Evolutionary conservation across 2,329 filamentous ascomycete genomes (phyloP).

Genomic region (Akanthomyces lecanii): DNA sequence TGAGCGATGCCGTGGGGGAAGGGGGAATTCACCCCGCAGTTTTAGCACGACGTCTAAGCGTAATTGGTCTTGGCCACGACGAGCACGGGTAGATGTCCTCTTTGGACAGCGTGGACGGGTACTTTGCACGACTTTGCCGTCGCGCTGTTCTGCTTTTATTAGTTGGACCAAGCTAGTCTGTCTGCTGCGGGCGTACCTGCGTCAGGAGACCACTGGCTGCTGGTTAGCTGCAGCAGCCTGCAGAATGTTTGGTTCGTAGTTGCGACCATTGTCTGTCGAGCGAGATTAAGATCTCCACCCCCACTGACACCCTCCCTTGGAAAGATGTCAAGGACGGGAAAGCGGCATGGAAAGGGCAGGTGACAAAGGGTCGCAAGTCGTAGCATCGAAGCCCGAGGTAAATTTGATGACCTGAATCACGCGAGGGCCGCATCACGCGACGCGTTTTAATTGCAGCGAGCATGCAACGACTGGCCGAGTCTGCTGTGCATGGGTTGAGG

Average conservation of each 20-base stretch:
- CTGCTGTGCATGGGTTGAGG: not conserved
- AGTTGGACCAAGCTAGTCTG: not conserved
- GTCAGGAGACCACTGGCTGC: conserved; percentile 8
- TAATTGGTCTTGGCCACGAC: not conserved
- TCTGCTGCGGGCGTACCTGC: conserved; percentile 4
- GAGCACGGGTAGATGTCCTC: not conserved
- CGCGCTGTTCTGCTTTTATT: too few relatives aligned
- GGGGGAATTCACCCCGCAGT: not conserved
- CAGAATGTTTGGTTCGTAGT: not conserved
- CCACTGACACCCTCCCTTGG: conserved; percentile 3
- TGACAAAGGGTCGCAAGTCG: not conserved
- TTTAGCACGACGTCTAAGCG: not conserved
- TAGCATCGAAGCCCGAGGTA: not conserved
- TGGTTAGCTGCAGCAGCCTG: not conserved
- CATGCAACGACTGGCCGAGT: not conserved
- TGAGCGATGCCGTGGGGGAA: not conserved
- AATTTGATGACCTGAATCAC: conserved; percentile 2
- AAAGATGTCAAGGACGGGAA: conserved; percentile 2
- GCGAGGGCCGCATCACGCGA: conserved; percentile 12
- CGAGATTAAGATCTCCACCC: conserved; percentile 9
- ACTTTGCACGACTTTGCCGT: not conserved
- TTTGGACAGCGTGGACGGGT: not conserved
- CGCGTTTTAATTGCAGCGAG: conserved; percentile 3
- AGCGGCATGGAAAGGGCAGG: conserved; percentile 3
- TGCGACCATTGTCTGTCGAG: not conserved